Conservation (phyloP, 352 stramenopile species). For the Plasmopara muralis region DNA sequence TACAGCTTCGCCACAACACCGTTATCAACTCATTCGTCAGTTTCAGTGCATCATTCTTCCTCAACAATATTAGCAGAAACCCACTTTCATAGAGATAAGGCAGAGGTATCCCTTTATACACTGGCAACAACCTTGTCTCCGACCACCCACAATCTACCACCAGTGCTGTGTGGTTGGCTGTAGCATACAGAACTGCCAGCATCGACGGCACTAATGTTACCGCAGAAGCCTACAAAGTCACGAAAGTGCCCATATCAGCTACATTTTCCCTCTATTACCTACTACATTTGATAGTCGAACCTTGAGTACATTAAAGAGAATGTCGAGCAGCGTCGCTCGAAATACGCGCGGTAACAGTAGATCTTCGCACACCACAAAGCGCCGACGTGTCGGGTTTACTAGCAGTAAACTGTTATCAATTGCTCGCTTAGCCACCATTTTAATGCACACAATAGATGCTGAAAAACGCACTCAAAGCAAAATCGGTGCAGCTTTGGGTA, state of each 20-base stretch:
- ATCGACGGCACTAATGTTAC: slow-evolving; percentile 65
- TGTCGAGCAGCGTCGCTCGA: slow-evolving; percentile 50
- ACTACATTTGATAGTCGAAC: slow-evolving; percentile 8
- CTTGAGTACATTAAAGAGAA: slow-evolving; percentile 63
- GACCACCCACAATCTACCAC: slow-evolving; percentile 73
- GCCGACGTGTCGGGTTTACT: slow-evolving; percentile 65
- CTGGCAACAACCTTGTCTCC: slow-evolving; percentile 65
- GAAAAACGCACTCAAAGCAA: slow-evolving; percentile 62
- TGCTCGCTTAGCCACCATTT: neutral
- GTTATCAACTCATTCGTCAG: neutral
- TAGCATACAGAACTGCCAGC: slow-evolving; percentile 61
- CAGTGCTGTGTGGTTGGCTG: slow-evolving; percentile 64
- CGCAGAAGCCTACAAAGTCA: slow-evolving; percentile 30
- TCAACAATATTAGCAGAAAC: neutral
- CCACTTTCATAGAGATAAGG: slow-evolving; percentile 62
- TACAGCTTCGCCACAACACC: slow-evolving; percentile 26
- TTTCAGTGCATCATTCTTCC: neutral
- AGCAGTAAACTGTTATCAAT: slow-evolving; percentile 39
- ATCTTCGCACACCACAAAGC: slow-evolving; percentile 77
- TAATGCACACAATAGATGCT: neutral
- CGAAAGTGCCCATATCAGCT: slow-evolving; percentile 3
- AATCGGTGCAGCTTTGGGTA: slow-evolving; percentile 48
- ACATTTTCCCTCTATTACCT: neutral
- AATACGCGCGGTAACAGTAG: slow-evolving; percentile 54
- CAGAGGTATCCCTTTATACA: slow-evolving; percentile 80